Conservation (phyloP, 1,284 basidiomycete species). For the Fomitopsis pinicola region DNA sequence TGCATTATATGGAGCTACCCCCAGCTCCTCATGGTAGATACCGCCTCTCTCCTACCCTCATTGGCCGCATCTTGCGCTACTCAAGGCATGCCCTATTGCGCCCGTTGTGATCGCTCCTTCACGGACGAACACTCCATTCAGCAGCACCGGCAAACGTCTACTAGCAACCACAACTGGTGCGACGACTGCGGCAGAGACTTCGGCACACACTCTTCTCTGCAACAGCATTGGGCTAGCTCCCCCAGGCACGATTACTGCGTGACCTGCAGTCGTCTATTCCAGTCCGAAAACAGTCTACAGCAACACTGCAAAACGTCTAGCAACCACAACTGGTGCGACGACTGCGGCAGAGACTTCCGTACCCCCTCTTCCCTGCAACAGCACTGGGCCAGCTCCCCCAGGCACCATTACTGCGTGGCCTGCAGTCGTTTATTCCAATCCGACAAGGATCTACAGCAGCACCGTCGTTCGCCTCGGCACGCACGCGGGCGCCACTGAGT, state of each 20-base stretch:
- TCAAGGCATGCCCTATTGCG: neutral
- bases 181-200: neutral
- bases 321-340: neutral
- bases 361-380: conserved; percentile 22
- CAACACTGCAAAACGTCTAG: neutral
- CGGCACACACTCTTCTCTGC: conserved; percentile 16
- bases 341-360: neutral
- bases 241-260: conserved; percentile 36
- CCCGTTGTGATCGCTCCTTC: conserved; percentile 17
- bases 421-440: conserved; percentile 40
- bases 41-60: no score
- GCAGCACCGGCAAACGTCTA: neutral
- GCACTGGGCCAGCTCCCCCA: conserved; percentile 36
- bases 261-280: neutral
- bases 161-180: neutral
- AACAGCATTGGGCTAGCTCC: conserved; percentile 36
- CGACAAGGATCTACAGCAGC: conserved; percentile 15
- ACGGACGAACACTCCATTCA: neutral
- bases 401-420: conserved; percentile 43
- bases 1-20: no score
- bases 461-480: conserved; percentile 13
- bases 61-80: no score
- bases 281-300: neutral
- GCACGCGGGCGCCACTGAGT: conserved; percentile 18
- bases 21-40: no score